These are phyloP conservation scores for Monosporozyma solicola DNA, from an alignment of 805 yeast species.

Conservation along the genomic window DNA sequence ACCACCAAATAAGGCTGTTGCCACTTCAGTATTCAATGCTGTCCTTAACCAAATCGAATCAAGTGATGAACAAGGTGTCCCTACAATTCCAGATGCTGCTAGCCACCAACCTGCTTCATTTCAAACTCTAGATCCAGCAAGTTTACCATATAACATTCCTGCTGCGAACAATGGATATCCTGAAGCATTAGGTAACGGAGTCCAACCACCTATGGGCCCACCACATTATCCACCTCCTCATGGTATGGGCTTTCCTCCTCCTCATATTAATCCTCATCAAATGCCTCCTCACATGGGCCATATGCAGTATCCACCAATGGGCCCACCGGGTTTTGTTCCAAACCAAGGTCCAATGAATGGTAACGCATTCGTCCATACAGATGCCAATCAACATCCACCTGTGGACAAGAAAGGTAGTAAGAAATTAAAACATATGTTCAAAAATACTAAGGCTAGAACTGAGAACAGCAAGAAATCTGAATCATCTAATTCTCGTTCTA, in stretches of 20 bases:
- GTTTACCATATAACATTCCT: slow-evolving; percentile 23
- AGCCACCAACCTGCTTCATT: neutral
- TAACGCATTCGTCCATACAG: slow-evolving; percentile 5
- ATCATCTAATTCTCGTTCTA: neutral
- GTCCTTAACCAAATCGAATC: slow-evolving; percentile 26
- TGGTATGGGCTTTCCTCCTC: neutral
- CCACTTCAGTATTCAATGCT: slow-evolving; percentile 28
- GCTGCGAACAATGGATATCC: slow-evolving; percentile 10
- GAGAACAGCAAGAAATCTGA: neutral
- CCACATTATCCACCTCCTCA: neutral
- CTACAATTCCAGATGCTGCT: slow-evolving; percentile 3
- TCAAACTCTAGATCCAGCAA: slow-evolving; percentile 13
- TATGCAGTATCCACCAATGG: neutral
- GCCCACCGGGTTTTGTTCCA: neutral
- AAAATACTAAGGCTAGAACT: neutral
- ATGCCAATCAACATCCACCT: neutral
- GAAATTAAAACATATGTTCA: slow-evolving; percentile 8
- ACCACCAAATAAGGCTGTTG: slow-evolving; percentile 16
- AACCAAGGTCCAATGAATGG: slow-evolving; percentile 8
- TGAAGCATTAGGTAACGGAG: neutral
- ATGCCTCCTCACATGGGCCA: slow-evolving; percentile 6
- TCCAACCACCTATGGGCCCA: slow-evolving; percentile 4
- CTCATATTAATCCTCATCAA: slow-evolving; percentile 6
- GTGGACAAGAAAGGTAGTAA: slow-evolving; percentile 10
- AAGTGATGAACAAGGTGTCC: slow-evolving; percentile 5